Base-by-base conservation (phyloP, 371 early-diverging fungal species). In the Rhizomucor pusillus region DNA sequence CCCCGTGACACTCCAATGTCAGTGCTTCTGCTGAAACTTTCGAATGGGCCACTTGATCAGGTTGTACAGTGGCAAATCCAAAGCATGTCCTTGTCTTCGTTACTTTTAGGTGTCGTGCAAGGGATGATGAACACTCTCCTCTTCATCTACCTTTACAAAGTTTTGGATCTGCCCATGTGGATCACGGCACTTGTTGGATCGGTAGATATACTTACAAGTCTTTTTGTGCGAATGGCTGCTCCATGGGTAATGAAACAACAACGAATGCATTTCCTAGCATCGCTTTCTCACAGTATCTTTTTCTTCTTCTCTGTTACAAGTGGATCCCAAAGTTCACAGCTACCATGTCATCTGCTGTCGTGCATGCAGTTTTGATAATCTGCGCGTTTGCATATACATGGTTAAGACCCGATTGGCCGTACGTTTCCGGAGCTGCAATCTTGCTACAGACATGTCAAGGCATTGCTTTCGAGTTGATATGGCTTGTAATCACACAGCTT, bases 51-150 rank as follows among this genome's bases (percentile, higher is more conserved):
- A 40, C 36, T 36, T 20, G 51, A 40, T 23, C 51, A 43, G 51
- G 12, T 44, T 24, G 25, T 48, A 10, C 53, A 47, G 29, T 59
- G 50, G 54, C 43, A 53, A 37, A 36, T 62, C 37, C 41, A 66
- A 47, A 52, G 56, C 16, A 46, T 45, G 37, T 62, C 68, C 1
- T 36, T 74, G 0, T 49, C 56, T 1, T 25, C 68, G 36, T 43
- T 67, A 3, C 39, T 68, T n/a, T 10, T 75, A 12, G 75, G 75
- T 0, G 48, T 63, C 20, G 45, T 49, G n/a, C 40, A 56, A 16
- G 59, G 60, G 0, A 48, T 75, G 43, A 29, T 71, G 23, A 63
- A 68, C 23, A 60, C 67, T 0, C 60, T 75, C 19, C 50, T 75
- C 12, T 58, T 60, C 29, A 50, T 71, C 5, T 75, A 66, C 57